Base-by-base conservation (phyloP, 805 yeast genomes). In the Wickerhamiella azyma region DNA sequence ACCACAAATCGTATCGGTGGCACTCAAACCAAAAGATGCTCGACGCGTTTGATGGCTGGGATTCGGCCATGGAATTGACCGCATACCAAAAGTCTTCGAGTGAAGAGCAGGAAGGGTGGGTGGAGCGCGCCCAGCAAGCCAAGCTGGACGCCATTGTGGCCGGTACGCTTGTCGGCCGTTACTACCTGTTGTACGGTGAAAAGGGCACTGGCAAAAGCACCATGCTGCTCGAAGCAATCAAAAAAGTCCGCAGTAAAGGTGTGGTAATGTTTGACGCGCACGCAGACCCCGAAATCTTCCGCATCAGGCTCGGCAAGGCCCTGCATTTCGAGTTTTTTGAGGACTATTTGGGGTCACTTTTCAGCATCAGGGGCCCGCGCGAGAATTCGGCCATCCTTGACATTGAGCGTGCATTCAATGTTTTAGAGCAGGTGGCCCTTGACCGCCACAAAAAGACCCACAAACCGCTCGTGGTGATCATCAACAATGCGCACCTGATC, bases 171-270 rank as follows among this genome's bases (percentile, higher is more conserved):
- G 62, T 62, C 5, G 94, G 94, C 0, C 60, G 89, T 14, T 84
- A 83, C 62, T 79, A 75, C 56, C 63, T 84, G 41, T 57, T 84
- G 9, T 72, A 84, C 36, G 94, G 94, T 26, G 94, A 83, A 59
- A 83, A 84, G 58, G 94, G 94, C 1, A 83, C 92, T 0, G 94
- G 94, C 2, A 83, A 83, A 58, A 78, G 86, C 0, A 78, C 89
- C 0, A 70, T 85, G 66, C 68, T 84, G 13, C 61, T 81, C 54
- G 85, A 83, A 52, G 72, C 85, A 2, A 74, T 84, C 68, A 71
- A 76, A 48, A 73, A 77, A 52, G 75, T 74, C 2, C 65, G 70
- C 33, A 85, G 88, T 0, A 61, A 64, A 43, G 75, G 79, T 54
- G 83, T 85, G 42, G 74, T 85, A 0, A 69, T 79, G 41, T 65